phyloP scores from a whole-genome alignment of 352 stramenopile species.

The Phytopythium kandeliae region DNA sequence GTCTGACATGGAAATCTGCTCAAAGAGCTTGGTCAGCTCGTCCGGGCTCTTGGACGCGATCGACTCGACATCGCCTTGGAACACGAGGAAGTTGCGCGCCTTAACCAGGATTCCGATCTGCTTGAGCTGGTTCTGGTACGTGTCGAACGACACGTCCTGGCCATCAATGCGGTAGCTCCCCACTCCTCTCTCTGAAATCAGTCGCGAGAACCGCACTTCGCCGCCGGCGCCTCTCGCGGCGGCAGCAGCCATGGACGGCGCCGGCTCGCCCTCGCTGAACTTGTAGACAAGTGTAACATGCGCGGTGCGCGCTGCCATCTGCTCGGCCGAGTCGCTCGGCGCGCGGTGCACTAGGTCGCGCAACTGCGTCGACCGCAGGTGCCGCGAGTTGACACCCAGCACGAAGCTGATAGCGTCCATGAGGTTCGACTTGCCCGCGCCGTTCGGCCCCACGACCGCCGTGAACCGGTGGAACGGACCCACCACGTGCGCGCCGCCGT shows the following conservation, averaged over 20 bases:
- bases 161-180: slow-evolving; percentile 81
- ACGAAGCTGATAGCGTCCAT: slow-evolving; percentile 99
- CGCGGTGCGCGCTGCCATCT: slow-evolving; percentile 38
- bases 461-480: slow-evolving; percentile 98
- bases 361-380: slow-evolving; percentile 95
- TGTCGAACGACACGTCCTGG: slow-evolving; percentile 82
- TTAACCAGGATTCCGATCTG: slow-evolving; percentile 98
- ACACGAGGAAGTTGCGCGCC: slow-evolving; percentile 99
- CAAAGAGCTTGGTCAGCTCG: slow-evolving; percentile 96
- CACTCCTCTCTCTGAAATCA: slow-evolving; percentile 90
- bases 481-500: slow-evolving; percentile 91
- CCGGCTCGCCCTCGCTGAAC: slow-evolving; percentile 54
- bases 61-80: slow-evolving; percentile 98
- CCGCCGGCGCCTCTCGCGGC: slow-evolving; percentile 6
- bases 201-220: slow-evolving; percentile 91
- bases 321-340: slow-evolving; percentile 41
- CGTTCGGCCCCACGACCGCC: slow-evolving; percentile 97
- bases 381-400: slow-evolving; percentile 93
- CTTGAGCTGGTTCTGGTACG: slow-evolving; percentile 93
- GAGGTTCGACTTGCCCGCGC: slow-evolving; percentile 90
- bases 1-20: slow-evolving; percentile 93
- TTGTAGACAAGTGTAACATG: slow-evolving; percentile 95
- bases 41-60: slow-evolving; percentile 95
- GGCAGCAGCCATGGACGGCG: slow-evolving; percentile 29
- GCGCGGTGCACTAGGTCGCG: slow-evolving; percentile 94